These are phyloP conservation scores for Leccinum barrowsii DNA, from an alignment of 768 basidiomycete species.

Conservation along the genomic window DNA sequence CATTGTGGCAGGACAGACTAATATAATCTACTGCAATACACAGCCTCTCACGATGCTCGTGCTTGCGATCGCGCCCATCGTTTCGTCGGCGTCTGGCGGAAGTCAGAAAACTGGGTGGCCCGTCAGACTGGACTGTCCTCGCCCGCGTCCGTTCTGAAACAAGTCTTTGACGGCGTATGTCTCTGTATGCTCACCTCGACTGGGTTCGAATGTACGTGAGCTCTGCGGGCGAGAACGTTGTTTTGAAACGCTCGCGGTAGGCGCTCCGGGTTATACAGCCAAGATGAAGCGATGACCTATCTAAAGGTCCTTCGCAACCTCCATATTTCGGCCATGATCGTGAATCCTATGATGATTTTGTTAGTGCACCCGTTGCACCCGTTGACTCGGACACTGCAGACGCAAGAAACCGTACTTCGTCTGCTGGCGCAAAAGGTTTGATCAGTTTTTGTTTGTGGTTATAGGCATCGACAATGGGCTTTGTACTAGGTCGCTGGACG, in stretches of 20 bases:
- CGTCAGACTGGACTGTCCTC: constrained; percentile 32
- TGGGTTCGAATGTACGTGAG: constrained; percentile 56
- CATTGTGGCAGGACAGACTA: not conserved
- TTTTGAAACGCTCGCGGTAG: constrained; percentile 26
- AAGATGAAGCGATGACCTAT: constrained; percentile 55
- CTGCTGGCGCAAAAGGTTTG: constrained; percentile 54
- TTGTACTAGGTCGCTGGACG: constrained; percentile 46
- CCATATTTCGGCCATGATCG: constrained; percentile 52
- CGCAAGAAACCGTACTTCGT: constrained; percentile 59
- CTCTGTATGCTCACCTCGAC: constrained; percentile 71
- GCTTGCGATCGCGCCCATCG: constrained; percentile 46
- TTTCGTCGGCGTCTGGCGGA: constrained; percentile 53
- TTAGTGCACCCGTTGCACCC: constrained; percentile 60
- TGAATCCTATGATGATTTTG: constrained; percentile 56
- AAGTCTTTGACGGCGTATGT: constrained; percentile 65
- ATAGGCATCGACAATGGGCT: not conserved
- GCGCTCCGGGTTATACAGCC: constrained; percentile 62
- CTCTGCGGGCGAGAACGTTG: not conserved
- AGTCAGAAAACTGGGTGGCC: constrained; percentile 50
- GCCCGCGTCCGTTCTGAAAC: constrained; percentile 32
- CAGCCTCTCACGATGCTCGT: constrained; percentile 43
- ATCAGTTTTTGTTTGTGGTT: not conserved
- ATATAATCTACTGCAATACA: not conserved
- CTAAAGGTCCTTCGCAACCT: constrained; percentile 63
- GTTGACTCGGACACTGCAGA: constrained; percentile 36